Base-by-base conservation (phyloP, 371 early-diverging fungal species). In the Apophysomyces trapeziformis region DNA sequence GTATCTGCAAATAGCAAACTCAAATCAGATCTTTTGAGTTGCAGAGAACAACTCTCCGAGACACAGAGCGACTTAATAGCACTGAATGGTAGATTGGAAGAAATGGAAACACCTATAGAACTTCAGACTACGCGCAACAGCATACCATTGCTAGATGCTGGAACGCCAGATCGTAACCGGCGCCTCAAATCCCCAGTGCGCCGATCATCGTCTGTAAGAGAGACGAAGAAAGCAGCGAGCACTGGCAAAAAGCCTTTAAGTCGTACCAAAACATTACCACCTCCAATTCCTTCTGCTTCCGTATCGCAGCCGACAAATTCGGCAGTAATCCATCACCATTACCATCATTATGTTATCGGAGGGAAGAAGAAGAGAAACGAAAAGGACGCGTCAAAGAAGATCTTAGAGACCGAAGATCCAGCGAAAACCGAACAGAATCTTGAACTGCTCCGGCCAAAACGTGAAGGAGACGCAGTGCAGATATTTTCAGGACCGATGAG, bases 1-100 rank as follows among this genome's bases (percentile, higher is more conserved):
- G 80, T 75, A 7, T 72, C 72, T 11, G 75, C 83, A 9, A 79
- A 83, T 47, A 74, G 68, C 58, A 80, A 83, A 58, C 58, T 78
- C 35, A 83, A 80, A 58, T 66, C 62, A 6, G 80, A 83, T 18
- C 54, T 82, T 9, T 66, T 77, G 35, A 76, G 75, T 50, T 79
- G 74, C 38, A 76, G 66, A 37, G 78, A 76, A 18, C 58, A 74
- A 41, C 58, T 82, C 14, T 67, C 75, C 7, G 81, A 81, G 18
- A 65, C 72, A 35, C 64, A 70, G 37, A 67, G 60, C 11, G 80
- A 80, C 59, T 64, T 77, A 5, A 61, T 60, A 39, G 56, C 71
- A 9, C 59, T 80, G 12, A 66, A 64, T 46, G 61, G 59, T 26
- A 68, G 64, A n/a, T 45, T 72, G 35, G 72, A 72, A 36, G 68